Base-by-base conservation (phyloP, 1,139 yeast species). In the Nakaseomyces nivariensis region DNA sequence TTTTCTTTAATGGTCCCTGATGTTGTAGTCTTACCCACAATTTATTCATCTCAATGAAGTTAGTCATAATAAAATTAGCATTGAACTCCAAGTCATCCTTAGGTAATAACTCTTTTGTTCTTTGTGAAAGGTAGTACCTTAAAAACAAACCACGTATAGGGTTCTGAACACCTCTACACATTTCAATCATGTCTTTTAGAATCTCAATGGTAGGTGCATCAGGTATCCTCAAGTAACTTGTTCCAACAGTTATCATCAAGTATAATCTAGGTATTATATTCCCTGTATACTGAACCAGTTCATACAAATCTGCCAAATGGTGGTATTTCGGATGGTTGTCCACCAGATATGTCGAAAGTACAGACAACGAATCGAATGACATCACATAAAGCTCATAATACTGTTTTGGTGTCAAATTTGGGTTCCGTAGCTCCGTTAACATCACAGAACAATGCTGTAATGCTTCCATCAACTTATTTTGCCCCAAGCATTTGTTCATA, bases 101-200 rank as follows among this genome's bases (percentile, higher is more conserved):
- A 2, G 90, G 88, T 48, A 86, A 68, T 52, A 85, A 71, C 59
- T 82, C 84, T 58, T 89, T 85, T 22, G 89, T 84, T 54, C 90
- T 74, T 65, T 92, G 97, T 4, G 92, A 81, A 45, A 92, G 72
- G 65, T 88, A 92, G 70, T 92, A 90, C 49, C 98, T 74, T 60
- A 94, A 71, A 66, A 92, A 92, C 54, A 92, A 71, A 1, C 98
- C 98, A 54, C 92, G 72, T 36, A 88, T 79, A 0, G 98, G 98
- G 63, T 88, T 94, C 67, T 92, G 98, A 1, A 90, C 96, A n/a
- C 97, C 98, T 43, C 95, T 78, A 56, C 96, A 85, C 98, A 92
- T 92, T 67, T 94, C 98, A 65, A 92, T 83, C 95, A 94, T 84
- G 64, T 92, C 98, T 64, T 85, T 87, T 81, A 92, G 79, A 51